Evolutionary conservation across 73 alveolate species (phyloP), one percentile per base, ranked within the genome.

Genomic region (Paramecium bursaria): DNA sequence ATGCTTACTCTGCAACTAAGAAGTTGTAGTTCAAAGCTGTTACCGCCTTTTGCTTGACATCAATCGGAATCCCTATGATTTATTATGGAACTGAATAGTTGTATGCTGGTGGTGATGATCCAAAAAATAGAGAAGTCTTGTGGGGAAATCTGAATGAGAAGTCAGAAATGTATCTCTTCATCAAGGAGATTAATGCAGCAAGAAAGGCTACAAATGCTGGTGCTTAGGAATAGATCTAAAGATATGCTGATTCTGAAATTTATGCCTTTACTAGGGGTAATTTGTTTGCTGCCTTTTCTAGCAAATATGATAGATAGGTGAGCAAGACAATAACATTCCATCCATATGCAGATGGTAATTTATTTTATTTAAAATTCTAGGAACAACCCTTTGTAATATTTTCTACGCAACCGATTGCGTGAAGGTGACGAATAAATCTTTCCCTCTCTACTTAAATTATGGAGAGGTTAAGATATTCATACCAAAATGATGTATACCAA

Each of bases 21-120:
- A 75, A 35, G 3, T 15, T 67, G 30, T 79, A 85, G 87, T 75
- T 86, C 82, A 90, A 88, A 55, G 98, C 99, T n/a, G 61, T 92
- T 46, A 82, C 94, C 15, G 87, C 94, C 42, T 96, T 93, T 86
- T 74, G 94, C 3, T 74, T 95, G 6, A 73, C 91, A 50, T 77
- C 95, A 48, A 90, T 88, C 57, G 99, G 99, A 25, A 97, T 97
- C 55, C 99, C 99, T 6, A 92, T 97, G 46, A 27, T 92, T 17
- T 97, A 97, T 86, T 97, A 97, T 91, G 99, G 99, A 29, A 85
- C 92, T 74, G 99, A 97, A 86, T 96, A 97, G 90, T 92, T 75
- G 30, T 96, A 88, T 89, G 55, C 85, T 48, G 99, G 99, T 7
- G 98, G 98, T 0, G 90, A 75, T 74, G 99, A 96, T 87, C 99